Evolutionary conservation across 805 yeast species (phyloP).

Genomic region (Peterozyma toletana): DNA sequence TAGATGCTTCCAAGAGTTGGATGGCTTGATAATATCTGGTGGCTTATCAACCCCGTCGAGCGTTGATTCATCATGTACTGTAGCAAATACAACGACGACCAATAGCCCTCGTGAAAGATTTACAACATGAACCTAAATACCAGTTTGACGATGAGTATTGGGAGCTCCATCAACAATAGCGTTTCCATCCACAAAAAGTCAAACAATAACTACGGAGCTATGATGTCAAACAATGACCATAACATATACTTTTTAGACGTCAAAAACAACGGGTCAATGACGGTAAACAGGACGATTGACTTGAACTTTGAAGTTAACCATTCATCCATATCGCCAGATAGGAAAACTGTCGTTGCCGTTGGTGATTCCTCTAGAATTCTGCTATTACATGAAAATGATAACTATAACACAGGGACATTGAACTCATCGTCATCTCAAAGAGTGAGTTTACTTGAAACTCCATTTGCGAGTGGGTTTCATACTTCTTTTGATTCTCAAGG

Average conservation of each 20-base stretch:
- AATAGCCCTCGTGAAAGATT: constrained; percentile 33
- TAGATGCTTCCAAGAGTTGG: constrained; percentile 55
- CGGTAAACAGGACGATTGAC: constrained; percentile 33
- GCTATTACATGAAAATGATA: constrained; percentile 38
- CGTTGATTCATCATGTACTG: constrained; percentile 1
- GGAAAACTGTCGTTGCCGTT: constrained; percentile 50
- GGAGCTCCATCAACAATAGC: constrained; percentile 79
- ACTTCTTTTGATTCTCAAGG: constrained; percentile 76
- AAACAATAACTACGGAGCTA: constrained; percentile 42
- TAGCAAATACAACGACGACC: not conserved
- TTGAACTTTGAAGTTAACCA: constrained; percentile 70
- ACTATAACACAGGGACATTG: constrained; percentile 17
- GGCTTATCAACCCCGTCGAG: constrained; percentile 27
- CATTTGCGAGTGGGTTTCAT: constrained; percentile 78
- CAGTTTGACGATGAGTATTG: constrained; percentile 49
- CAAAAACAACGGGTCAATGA: constrained; percentile 32
- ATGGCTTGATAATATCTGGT: constrained; percentile 42
- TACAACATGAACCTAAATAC: constrained; percentile 42
- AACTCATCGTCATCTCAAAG: constrained; percentile 21
- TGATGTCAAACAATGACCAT: constrained; percentile 81
- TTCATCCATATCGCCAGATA: constrained; percentile 61
- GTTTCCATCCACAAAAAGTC: constrained; percentile 46
- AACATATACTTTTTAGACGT: constrained; percentile 61
- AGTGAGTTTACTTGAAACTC: constrained; percentile 40
- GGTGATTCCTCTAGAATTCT: constrained; percentile 74